Evolutionary conservation across 225 moss, liverwort and hornwort genomes (phyloP), one percentile per base, ranked within the genome.

Genomic region (Physcomitrium patens): DNA sequence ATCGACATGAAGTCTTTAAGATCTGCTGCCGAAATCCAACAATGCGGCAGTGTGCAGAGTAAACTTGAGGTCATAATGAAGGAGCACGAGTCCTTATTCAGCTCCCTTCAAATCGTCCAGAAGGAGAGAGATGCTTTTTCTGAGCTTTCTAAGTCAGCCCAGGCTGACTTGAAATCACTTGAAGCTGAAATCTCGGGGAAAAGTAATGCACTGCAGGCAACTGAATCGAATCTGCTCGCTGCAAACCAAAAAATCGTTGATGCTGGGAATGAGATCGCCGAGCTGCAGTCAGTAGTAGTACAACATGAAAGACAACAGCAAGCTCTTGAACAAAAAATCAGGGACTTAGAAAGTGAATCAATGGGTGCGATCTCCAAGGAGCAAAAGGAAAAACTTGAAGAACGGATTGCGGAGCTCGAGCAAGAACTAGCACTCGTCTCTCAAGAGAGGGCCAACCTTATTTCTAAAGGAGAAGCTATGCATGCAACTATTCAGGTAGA

Each of bases 401-500:
- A 80, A 60, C 71, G 76, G 61, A 78, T 86, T 62, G 59, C 20
- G 5, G 74, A 81, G 31, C 71, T 87, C 43, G 79, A 80, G 76
- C 63, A 63, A 55, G 77, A 79, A 57, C 68, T 84, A 19, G 72
- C 77, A 57, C 9, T 70, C 48, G 77, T 79, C 52, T 66, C 79
- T 17, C 56, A 63, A 75, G 84, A 87, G 37, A 87, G 75, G 73
- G 71, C 71, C 19, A 60, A 58, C 69, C 79, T 82, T 65, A 48
- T 77, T 51, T 77, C 43, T 61, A 77, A 75, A 65, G 84, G 81
- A 74, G 87, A 82, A 54, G 71, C 77, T 15, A 75, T 84, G 84
- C 82, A 77, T 63, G 73, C 71, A 60, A 75, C 74, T 55, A 80
- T 87, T 72, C 87, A 87, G 84, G 87, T 84, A 67, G 72, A 42